Percentiles rank a stretch among this genome's conserved stretches.
Evolutionary conservation across 768 basidiomycete genomes (phyloP).

Genomic region (Hygrocybe punicea): DNA sequence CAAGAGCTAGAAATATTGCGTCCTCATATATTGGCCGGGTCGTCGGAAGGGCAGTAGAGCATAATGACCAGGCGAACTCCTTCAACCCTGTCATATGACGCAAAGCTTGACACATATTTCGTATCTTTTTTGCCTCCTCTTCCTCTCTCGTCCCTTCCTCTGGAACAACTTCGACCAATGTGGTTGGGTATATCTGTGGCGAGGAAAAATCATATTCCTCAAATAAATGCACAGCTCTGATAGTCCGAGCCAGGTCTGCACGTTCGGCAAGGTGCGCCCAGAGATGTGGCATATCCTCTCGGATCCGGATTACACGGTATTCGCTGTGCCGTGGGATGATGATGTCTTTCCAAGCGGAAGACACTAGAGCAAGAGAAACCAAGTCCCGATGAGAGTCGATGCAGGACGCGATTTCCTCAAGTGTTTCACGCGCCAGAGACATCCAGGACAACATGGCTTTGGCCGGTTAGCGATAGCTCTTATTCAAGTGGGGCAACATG

Average conservation of each 20-base stretch:
- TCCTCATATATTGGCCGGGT: slow-evolving; percentile 39
- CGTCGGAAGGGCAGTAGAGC: slow-evolving; percentile 27
- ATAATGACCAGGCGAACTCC: slow-evolving; percentile 46
- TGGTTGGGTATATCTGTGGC: slow-evolving; percentile 42
- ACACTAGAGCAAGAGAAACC: slow-evolving; percentile 44
- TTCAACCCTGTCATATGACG: slow-evolving; percentile 41
- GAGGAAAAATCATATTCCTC: slow-evolving; percentile 35
- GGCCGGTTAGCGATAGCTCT: neutral
- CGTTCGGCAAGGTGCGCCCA: slow-evolving; percentile 53
- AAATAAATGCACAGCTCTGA: slow-evolving; percentile 47
- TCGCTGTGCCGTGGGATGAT: slow-evolving; percentile 49
- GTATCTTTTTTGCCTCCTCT: slow-evolving; percentile 34
- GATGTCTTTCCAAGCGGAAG: slow-evolving; percentile 34
- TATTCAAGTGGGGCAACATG: neutral
- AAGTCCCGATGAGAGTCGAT: slow-evolving; percentile 43
- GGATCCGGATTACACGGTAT: slow-evolving; percentile 48
- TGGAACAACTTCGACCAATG: slow-evolving; percentile 31
- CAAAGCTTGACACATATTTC: slow-evolving; percentile 42
- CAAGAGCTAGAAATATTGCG: slow-evolving; percentile 34
- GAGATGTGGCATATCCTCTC: slow-evolving; percentile 38
- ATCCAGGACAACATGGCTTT: neutral
- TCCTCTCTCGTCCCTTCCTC: slow-evolving; percentile 23
- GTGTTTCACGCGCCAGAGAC: slow-evolving; percentile 44
- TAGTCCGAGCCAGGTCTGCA: slow-evolving; percentile 46
- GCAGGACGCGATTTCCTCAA: slow-evolving; percentile 46